These are phyloP conservation scores for Rhynchosporium agropyri DNA, from an alignment of 2,329 filamentous ascomycete genomes.

Conservation along the genomic window DNA sequence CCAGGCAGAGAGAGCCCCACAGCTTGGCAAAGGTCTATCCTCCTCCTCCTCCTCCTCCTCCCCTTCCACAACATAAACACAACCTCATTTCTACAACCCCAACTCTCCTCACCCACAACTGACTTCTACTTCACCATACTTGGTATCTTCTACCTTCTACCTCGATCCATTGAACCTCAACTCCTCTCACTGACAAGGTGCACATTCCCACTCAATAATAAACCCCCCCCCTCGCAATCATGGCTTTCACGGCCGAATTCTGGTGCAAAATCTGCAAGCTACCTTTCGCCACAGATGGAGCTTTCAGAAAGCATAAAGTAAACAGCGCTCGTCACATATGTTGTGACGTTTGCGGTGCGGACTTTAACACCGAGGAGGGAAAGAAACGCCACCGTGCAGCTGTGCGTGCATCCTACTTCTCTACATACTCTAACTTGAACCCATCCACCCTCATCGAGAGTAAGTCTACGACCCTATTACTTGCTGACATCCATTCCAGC, in stretches of 20 bases:
- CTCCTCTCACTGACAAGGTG: not conserved
- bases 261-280: constrained; percentile 18
- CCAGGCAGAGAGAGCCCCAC: too few relatives aligned
- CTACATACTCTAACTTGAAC: not conserved
- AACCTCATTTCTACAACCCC: too few relatives aligned
- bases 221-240: not conserved
- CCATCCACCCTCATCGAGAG: not conserved
- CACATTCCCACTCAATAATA: not conserved
- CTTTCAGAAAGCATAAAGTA: constrained; percentile 17
- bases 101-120: too few relatives aligned
- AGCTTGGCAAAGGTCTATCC: too few relatives aligned
- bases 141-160: too few relatives aligned
- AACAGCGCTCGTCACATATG: constrained; percentile 14
- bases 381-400: constrained; percentile 21
- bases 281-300: constrained; percentile 6
- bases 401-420: constrained; percentile 4
- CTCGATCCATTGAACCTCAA: too few relatives aligned
- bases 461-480: not conserved
- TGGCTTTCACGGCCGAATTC: not conserved
- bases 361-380: constrained; percentile 22
- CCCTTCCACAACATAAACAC: too few relatives aligned
- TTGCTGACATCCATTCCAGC: constrained; percentile 16
- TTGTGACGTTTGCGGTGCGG: constrained; percentile 22
- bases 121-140: too few relatives aligned
- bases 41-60: too few relatives aligned